Percentiles rank a stretch among this genome's conserved stretches.
Conservation (phyloP, 2,329 filamentous ascomycete species). For the Emmonsiellopsis sp. region DNA sequence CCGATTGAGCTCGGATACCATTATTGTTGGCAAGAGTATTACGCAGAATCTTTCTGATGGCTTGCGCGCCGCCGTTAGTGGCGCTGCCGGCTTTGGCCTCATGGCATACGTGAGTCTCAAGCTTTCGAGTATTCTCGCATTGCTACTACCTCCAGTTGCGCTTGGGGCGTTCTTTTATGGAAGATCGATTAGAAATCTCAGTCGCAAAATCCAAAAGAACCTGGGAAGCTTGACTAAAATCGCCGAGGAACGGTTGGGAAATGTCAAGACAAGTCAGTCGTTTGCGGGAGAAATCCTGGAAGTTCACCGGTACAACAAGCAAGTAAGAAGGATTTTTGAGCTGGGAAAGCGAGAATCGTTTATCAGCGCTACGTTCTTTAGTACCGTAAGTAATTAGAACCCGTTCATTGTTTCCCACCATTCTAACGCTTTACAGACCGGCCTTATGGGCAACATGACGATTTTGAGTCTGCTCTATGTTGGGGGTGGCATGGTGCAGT, state of each 20-base stretch:
- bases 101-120: slow-evolving; percentile 96
- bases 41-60: slow-evolving; percentile 97
- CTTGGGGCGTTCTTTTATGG: slow-evolving; percentile 88
- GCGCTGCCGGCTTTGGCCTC: slow-evolving; percentile 75
- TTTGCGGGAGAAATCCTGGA: slow-evolving; percentile 92
- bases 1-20: slow-evolving; percentile 86
- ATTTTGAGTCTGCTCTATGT: slow-evolving; percentile 84
- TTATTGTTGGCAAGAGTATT: slow-evolving; percentile 97
- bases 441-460: slow-evolving; percentile 92
- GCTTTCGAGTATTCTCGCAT: slow-evolving; percentile 72
- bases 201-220: slow-evolving; percentile 87
- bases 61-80: slow-evolving; percentile 81
- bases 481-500: slow-evolving; percentile 81
- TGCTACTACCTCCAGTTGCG: slow-evolving; percentile 86
- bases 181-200: slow-evolving; percentile 76
- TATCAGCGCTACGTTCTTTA: slow-evolving; percentile 85
- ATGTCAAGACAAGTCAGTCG: slow-evolving; percentile 91
- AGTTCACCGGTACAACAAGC: slow-evolving; percentile 79
- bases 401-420: neutral
- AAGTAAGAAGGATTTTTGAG: slow-evolving; percentile 84
- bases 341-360: slow-evolving; percentile 80
- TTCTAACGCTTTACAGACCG: slow-evolving; percentile 49
- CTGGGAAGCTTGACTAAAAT: slow-evolving; percentile 91
- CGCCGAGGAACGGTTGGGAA: slow-evolving; percentile 92
- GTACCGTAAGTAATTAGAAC: slow-evolving; percentile 34